Percentiles rank a stretch among this genome's conserved stretches.
These are phyloP conservation scores for Hydnomerulius pinastri DNA, from an alignment of 768 basidiomycete species.

Conservation along the genomic window DNA sequence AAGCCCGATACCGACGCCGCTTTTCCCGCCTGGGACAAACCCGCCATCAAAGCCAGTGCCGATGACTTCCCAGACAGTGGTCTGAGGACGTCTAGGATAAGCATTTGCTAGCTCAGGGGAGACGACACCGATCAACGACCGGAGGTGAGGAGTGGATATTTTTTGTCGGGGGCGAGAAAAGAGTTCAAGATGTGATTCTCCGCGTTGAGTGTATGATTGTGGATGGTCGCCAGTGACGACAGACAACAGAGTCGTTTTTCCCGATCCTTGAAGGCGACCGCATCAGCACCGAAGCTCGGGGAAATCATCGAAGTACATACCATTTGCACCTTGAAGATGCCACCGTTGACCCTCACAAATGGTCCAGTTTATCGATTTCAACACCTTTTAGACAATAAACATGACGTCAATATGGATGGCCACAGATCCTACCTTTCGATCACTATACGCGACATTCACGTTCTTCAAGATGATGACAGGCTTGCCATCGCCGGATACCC, in stretches of 20 bases:
- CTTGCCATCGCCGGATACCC: conserved; percentile 23
- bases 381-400: conserved; percentile 47
- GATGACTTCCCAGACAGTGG: conserved; percentile 77
- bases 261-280: conserved; percentile 61
- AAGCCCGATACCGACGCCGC: conserved; percentile 49
- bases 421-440: conserved; percentile 50
- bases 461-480: conserved; percentile 62
- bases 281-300: background rate
- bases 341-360: conserved; percentile 82
- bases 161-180: conserved; percentile 62
- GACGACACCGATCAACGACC: conserved; percentile 71
- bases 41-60: conserved; percentile 90
- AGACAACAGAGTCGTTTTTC: conserved; percentile 92
- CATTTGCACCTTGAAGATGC: conserved; percentile 90
- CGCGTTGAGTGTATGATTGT: conserved; percentile 79
- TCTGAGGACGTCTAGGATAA: conserved; percentile 72
- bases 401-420: background rate
- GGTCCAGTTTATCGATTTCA: conserved; percentile 79
- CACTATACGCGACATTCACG: conserved; percentile 71
- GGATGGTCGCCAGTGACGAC: conserved; percentile 94
- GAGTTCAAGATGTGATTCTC: conserved; percentile 48
- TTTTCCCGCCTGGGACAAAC: conserved; percentile 55
- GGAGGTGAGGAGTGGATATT: conserved; percentile 69
- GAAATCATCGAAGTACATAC: conserved; percentile 37
- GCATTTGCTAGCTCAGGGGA: conserved; percentile 91